Evolutionary conservation across 1,139 yeast genomes (phyloP), one percentile per base, ranked within the genome.

Genomic region (Candida sp.): DNA sequence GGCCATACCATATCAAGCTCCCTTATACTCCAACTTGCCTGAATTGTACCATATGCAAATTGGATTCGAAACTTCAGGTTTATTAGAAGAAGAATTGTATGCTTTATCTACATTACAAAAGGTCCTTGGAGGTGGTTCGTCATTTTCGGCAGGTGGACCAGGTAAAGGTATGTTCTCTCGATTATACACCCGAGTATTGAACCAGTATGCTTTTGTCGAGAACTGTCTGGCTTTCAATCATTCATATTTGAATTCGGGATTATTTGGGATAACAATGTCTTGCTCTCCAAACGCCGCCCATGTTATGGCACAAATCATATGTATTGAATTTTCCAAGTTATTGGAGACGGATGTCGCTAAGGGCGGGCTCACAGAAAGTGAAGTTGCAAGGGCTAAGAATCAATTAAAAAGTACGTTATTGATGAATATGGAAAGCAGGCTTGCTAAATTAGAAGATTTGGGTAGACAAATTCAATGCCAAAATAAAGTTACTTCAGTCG

Each of bases 61-160:
- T 35, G 96, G 87, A 3, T 93, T 87, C 60, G 93, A 93, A 63
- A 96, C 98, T 19, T 73, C 87, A 3, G 87, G 97, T 0, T 82
- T 91, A 38, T 78, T 82, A 43, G 84, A 87, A 58, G 91, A 89
- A 19, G 98, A 93, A 55, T 82, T 91, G 36, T 93, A 93, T 57
- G 95, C 96, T 0, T 71, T 90, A 39, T 97, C 98, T 1, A 84
- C 93, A 1, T 75, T 93, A 45, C 99, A 93, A 60, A 90, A 93
- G 48, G 72, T 93, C 27, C 71, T 93, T n/a, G 99, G 99, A 35
- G 98, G 98, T 33, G 99, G 99, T 42, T 95, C 97, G 5, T 90
- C 98, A 1, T 93, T 93, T 60, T 85, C 95, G 21, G 98, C 99
- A 8, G 99, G 99, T 51, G 99, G 99, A 0, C 99, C 99, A n/a